Evolutionary conservation across 1,284 basidiomycete species (phyloP), one percentile per base, ranked within the genome.

Genomic region (Microbotryomycetes sp.): DNA sequence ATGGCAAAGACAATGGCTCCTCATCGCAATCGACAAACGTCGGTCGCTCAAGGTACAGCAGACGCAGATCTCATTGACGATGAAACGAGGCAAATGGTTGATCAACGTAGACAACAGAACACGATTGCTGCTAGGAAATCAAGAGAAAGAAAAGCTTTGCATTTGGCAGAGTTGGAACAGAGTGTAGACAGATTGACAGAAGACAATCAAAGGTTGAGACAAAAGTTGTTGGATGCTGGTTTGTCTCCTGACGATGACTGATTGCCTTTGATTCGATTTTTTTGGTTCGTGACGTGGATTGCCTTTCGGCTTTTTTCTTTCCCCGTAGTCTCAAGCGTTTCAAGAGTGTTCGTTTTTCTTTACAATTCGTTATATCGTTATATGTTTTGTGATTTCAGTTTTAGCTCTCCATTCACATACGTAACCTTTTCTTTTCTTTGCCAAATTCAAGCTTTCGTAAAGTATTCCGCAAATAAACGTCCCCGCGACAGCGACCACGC

Each of bases 31-130:
- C 12, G 49, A 7, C 23, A 51, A 19, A 51, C 19, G 19, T 51
- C 49, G 49, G 49, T 51, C 49, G 49, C 23, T 19, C 23, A 19
- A 22, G 29, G 29, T 28, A 19, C 23, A 14, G 49, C 23, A 12
- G 49, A 51, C 19, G 49, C 49, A 19, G 49, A 51, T 28, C 23
- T 26, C 19, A 51, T 51, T 51, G 49, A 51, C 49, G 49, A 51
- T 28, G 49, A 23, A 28, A 51, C 49, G 49, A 22, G 29, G 22
- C 22, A 22, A 19, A 29, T 26, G 49, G 49, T 51, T 19, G 25
- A 51, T 28, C 23, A 51, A 28, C 23, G 29, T 19, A 23, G 49
- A 19, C 23, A 51, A 29, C 49, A 51, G 15, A 51, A 51, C 23
- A 50, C n/a, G 22, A 28, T 28, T 42, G 36, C 36, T 42, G 36